phyloP scores from a whole-genome alignment of 169 alveolate species.

The Hammondia hammondi region DNA sequence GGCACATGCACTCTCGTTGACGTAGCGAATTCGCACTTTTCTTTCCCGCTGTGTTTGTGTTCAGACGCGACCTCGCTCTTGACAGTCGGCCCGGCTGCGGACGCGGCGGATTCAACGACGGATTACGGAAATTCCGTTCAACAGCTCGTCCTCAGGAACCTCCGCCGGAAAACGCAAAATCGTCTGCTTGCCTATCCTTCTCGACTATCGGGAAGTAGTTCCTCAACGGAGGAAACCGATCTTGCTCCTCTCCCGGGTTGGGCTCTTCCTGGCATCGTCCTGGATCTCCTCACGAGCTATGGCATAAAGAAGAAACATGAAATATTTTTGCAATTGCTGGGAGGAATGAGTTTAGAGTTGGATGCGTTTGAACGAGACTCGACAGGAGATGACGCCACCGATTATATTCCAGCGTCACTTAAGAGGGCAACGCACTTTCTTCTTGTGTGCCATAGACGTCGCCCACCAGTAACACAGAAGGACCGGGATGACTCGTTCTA shows the following conservation, averaged over 20 bases:
- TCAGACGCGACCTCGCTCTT: not conserved
- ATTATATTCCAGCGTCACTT: not conserved
- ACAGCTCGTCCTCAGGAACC: not conserved
- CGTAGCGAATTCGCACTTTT: no score
- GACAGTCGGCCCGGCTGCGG: not conserved
- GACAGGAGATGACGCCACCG: not conserved
- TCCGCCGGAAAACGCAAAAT: not conserved
- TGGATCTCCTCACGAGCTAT: not conserved
- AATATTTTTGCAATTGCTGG: not conserved
- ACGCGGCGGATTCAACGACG: not conserved
- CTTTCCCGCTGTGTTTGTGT: not conserved
- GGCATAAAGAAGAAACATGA: not conserved
- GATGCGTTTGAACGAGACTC: not conserved
- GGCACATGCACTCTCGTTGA: no score
- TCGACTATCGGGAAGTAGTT: not conserved
- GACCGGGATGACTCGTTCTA: not conserved
- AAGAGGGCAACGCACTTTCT: not conserved
- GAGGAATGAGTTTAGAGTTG: not conserved
- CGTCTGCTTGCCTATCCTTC: not conserved
- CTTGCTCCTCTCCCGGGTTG: not conserved
- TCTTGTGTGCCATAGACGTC: not conserved
- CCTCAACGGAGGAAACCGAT: not conserved
- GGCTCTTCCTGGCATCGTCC: conserved; percentile 5
- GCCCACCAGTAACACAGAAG: not conserved
- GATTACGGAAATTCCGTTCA: not conserved